Conservation (phyloP, 805 yeast genomes). For the Candida glaebosa region DNA sequence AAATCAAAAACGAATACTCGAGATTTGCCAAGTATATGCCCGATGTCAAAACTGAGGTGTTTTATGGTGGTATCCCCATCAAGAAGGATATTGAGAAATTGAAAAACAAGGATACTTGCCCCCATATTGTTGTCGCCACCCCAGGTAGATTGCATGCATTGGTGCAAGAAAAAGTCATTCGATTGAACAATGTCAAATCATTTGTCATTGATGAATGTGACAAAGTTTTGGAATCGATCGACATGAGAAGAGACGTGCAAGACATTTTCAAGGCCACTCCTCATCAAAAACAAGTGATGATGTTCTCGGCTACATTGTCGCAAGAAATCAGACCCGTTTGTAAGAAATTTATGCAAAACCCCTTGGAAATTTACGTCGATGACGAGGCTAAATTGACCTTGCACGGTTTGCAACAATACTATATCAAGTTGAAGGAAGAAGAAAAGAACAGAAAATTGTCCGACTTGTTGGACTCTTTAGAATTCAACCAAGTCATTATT, state of each 20-base stretch:
- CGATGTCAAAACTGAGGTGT: conserved; percentile 93
- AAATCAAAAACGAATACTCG: conserved; percentile 94
- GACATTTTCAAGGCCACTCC: conserved; percentile 97
- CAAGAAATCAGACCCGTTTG: conserved; percentile 94
- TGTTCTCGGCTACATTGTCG: conserved; percentile 95
- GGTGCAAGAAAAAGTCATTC: conserved; percentile 84
- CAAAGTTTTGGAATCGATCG: conserved; percentile 86
- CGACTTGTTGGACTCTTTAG: conserved; percentile 88
- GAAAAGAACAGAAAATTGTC: conserved; percentile 92
- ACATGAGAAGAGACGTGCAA: conserved; percentile 98
- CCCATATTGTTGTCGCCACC: conserved; percentile 95
- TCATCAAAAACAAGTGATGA: conserved; percentile 98
- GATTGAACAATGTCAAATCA: conserved; percentile 85
- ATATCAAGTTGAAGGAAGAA: conserved; percentile 80
- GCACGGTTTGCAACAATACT: conserved; percentile 98
- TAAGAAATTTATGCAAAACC: conserved; percentile 97
- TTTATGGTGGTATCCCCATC: conserved; percentile 93
- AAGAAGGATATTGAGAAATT: conserved; percentile 81
- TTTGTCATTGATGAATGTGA: conserved; percentile 98
- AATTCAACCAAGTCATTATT: conserved; percentile 96
- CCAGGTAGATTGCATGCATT: conserved; percentile 97
- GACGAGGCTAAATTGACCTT: conserved; percentile 96
- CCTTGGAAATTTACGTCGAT: conserved; percentile 95
- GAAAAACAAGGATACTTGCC: conserved; percentile 89
- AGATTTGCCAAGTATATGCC: conserved; percentile 99